Percentiles rank a stretch among this genome's conserved stretches.
phyloP scores from a whole-genome alignment of 164 flowering plant species.

The Dillenia suffruticosa region DNA sequence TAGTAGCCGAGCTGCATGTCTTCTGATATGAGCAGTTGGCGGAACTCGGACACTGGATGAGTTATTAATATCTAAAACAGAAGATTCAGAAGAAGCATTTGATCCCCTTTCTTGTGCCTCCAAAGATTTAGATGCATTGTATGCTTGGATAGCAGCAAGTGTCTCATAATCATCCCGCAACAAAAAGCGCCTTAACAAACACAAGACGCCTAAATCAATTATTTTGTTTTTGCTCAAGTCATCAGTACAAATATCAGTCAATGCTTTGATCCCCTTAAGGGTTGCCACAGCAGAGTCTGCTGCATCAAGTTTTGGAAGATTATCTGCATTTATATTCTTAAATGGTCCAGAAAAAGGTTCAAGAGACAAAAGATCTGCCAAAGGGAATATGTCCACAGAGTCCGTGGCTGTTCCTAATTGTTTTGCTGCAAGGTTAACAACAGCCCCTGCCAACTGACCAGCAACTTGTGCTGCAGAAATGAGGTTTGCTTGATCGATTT shows the following conservation, averaged over 20 bases:
- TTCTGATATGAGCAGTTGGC: slow-evolving; percentile 85
- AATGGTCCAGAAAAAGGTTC: slow-evolving; percentile 73
- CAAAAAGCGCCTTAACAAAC: slow-evolving; percentile 74
- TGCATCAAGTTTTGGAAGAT: slow-evolving; percentile 56
- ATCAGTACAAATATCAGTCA: slow-evolving; percentile 70
- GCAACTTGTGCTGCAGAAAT: slow-evolving; percentile 51
- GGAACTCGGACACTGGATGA: slow-evolving; percentile 77
- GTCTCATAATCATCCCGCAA: slow-evolving; percentile 91
- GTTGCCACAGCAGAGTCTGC: slow-evolving; percentile 92
- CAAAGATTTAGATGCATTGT: slow-evolving; percentile 79
- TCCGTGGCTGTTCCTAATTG: slow-evolving; percentile 37
- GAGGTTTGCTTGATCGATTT: slow-evolving; percentile 71
- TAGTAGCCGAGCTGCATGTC: slow-evolving; percentile 89
- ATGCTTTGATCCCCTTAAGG: slow-evolving; percentile 80
- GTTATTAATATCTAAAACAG: slow-evolving; percentile 35
- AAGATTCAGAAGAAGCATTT: slow-evolving; percentile 35
- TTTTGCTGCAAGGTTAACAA: slow-evolving; percentile 67
- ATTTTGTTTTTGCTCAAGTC: slow-evolving; percentile 63
- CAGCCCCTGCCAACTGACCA: slow-evolving; percentile 63
- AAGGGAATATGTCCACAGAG: slow-evolving; percentile 46
- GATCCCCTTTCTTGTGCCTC: slow-evolving; percentile 50
- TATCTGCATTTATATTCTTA: slow-evolving; percentile 58
- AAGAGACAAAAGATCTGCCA: slow-evolving; percentile 68
- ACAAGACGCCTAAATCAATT: slow-evolving; percentile 67
- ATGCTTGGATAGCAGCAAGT: slow-evolving; percentile 89